Evolutionary conservation across 441 rosid species (phyloP), one percentile per base, ranked within the genome.

Genomic region (Erodium trifolium): DNA sequence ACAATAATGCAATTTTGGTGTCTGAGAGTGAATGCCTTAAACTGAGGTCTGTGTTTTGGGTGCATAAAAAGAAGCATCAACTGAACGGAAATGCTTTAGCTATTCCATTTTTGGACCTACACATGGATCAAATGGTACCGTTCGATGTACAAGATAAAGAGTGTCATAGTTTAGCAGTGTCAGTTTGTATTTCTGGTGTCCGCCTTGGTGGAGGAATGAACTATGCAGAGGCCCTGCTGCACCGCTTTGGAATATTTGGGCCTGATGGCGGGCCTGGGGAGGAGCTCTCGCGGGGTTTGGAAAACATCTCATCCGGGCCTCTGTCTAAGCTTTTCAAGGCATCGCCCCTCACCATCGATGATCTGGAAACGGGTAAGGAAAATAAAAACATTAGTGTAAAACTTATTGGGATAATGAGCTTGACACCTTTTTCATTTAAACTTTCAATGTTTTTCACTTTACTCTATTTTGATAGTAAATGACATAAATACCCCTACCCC

Each of bases 191-290:
- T 73, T 90, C 91, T 73, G 97, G 94, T 70, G 78, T 85, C 66
- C 84, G 91, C 66, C 87, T 94, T 72, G 97, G 97, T 47, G 99
- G 99, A 77, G 99, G 99, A 76, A 84, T 88, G 91, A 83, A 75
- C 80, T 85, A 86, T 74, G 74, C 91, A 10, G 91, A 86, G 80
- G 80, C 88, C 71, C 82, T 82, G 64, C 79, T 83, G 72, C 88
- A 79, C 68, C 76, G 78, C 16, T 81, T 82, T 75, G 96, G 99
- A 74, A 83, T 94, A 77, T 79, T 94, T 75, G 92, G 85, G 66
- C 87, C 82, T 67, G 90, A 92, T 84, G 99, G 97, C 75, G 93
- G 97, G 77, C 99, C 99, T 57, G 93, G 98, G 55, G 82, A 82
- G 83, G 94, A 84, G 49, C 86, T 94, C 19, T 81, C 96, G 65